Base-by-base conservation (phyloP, 2,329 filamentous ascomycete species). In the Akanthomyces muscarius region DNA sequence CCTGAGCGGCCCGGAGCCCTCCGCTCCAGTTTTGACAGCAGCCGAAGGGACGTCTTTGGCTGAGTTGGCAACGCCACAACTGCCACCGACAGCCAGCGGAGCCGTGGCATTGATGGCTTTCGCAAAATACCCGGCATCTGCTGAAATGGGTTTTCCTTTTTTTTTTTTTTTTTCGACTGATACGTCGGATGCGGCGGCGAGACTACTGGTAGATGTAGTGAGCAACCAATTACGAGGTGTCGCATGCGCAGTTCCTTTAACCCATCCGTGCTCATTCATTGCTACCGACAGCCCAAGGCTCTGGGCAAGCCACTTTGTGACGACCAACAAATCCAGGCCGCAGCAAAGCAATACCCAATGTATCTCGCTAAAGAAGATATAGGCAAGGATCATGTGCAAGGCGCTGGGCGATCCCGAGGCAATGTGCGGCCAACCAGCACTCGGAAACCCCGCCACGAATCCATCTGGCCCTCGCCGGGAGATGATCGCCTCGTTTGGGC, bases 1-100 rank as follows among this genome's bases (percentile, higher is more conserved):
- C 58, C 58, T 61, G 58, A 61, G 58, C 58, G 58, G 58, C 58
- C 47, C 58, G 58, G 58, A 38, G 47, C 48, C 48, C 38, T 53
- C 25, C 10, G 58, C 48, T 48, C 48, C 58, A 41, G 38, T 53
- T 61, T 53, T 59, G 48, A 53, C 58, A 61, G 18, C 28, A 48
- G n/a, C 38, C 52, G 7, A 23, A n/a, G 36, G 4, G 30, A 38
- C 16, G 16, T 42, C 55, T 33, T 48, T 58, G 53, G 55, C 55
- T 38, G 54, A 21, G 42, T 33, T 25, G 45, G 48, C 38, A 28
- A 38, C 58, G 58, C 58, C 58, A 61, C 58, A 61, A 61, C 58
- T 61, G 58, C 28, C 38, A 38, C 38, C 28, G 52, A 28, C 38
- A 53, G 58, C 36, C 52, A 48, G 52, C 23, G 10, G n/a, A 3